phyloP scores from a whole-genome alignment of 1,284 basidiomycete species.

The Coriolopsis trogii region DNA sequence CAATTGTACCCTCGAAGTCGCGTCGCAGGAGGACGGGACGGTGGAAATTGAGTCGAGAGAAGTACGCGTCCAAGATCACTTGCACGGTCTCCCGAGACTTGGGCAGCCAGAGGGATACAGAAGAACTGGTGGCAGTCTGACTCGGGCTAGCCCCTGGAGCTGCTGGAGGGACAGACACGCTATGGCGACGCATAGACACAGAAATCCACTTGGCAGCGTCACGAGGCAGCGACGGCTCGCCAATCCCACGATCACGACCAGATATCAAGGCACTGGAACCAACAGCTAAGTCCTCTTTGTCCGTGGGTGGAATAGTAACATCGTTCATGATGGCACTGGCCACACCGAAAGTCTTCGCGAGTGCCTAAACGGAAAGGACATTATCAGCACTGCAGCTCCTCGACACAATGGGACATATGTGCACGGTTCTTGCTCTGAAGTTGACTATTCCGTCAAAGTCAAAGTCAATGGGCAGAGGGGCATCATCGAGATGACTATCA shows the following conservation, averaged over 20 bases:
- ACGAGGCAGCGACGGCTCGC: slow-evolving; percentile 59
- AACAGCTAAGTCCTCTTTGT: slow-evolving; percentile 75
- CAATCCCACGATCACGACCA: slow-evolving; percentile 63
- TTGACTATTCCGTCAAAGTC: no score
- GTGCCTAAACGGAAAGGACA: slow-evolving; percentile 43
- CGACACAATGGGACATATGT: no score
- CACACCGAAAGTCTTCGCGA: slow-evolving; percentile 80
- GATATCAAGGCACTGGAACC: slow-evolving; percentile 69
- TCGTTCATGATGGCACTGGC: slow-evolving; percentile 67
- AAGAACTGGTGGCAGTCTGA: slow-evolving; percentile 33
- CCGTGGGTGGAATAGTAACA: slow-evolving; percentile 54
- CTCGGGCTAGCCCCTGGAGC: slow-evolving; percentile 27
- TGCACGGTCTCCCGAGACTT: slow-evolving; percentile 70
- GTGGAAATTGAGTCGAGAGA: slow-evolving; percentile 73
- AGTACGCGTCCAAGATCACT: slow-evolving; percentile 69
- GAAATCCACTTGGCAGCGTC: slow-evolving; percentile 63
- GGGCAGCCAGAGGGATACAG: slow-evolving; percentile 60
- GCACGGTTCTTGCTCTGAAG: no score
- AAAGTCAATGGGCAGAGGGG: no score
- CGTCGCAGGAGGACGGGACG: slow-evolving; percentile 70
- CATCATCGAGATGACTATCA: no score
- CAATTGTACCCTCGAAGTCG: slow-evolving; percentile 64
- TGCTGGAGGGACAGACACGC: slow-evolving; percentile 21
- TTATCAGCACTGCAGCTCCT: no score
- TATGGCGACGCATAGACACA: slow-evolving; percentile 50